Percentiles rank a stretch among this genome's conserved stretches.
These are phyloP conservation scores for Platanthera guangdongensis DNA, from an alignment of 106 monocot genomes.

Conservation along the genomic window DNA sequence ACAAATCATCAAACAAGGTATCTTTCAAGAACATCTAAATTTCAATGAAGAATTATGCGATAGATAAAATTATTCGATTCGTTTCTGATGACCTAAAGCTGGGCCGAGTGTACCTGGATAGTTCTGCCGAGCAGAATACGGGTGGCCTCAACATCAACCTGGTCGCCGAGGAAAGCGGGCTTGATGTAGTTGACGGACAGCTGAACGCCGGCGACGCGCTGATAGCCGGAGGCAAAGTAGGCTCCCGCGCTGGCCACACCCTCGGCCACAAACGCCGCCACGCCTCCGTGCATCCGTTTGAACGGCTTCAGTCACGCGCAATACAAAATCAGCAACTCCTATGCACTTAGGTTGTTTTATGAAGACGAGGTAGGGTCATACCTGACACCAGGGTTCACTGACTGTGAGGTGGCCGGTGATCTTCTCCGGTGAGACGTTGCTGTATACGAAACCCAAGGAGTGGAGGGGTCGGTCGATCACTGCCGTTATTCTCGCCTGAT, in stretches of 20 bases:
- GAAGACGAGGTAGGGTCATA: neutral
- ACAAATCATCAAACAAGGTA: too few relatives aligned
- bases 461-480: constrained; percentile 28
- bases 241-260: constrained; percentile 43
- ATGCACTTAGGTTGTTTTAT: neutral
- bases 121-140: constrained; percentile 31
- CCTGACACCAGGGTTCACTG: constrained; percentile 47
- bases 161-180: constrained; percentile 33
- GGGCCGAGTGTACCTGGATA: constrained; percentile 22
- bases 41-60: too few relatives aligned
- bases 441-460: constrained; percentile 36
- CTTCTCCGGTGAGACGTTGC: constrained; percentile 24
- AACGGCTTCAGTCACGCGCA: constrained; percentile 32
- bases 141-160: constrained; percentile 24
- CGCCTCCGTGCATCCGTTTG: constrained; percentile 36
- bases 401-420: constrained; percentile 45
- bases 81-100: too few relatives aligned
- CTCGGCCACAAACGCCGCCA: constrained; percentile 51
- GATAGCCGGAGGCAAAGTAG: constrained; percentile 31
- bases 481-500: constrained; percentile 9
- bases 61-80: too few relatives aligned
- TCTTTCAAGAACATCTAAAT: too few relatives aligned
- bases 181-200: constrained; percentile 37
- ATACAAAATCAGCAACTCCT: neutral
- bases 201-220: constrained; percentile 39